Evolutionary conservation across 2,329 filamentous ascomycete genomes (phyloP).

Genomic region (Colletotrichum nymphaeae): DNA sequence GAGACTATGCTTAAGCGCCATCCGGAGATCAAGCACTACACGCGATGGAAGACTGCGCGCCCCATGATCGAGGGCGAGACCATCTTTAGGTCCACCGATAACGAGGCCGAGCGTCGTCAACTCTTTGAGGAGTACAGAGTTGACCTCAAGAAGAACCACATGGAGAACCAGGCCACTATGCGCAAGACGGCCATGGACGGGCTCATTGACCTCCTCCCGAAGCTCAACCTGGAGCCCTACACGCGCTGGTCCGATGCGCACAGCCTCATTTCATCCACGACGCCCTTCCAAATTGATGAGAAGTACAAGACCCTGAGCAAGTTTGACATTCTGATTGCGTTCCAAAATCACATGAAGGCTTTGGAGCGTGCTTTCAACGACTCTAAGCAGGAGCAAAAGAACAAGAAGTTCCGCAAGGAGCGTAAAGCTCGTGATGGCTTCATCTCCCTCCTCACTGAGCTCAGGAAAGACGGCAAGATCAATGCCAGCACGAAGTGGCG

Average conservation of each 20-base stretch:
- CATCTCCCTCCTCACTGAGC: constrained; percentile 77
- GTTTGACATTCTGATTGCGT: constrained; percentile 90
- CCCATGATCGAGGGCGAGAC: constrained; percentile 96
- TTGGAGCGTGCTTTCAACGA: constrained; percentile 94
- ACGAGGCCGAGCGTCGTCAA: constrained; percentile 87
- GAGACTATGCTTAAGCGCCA: constrained; percentile 95
- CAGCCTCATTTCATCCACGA: constrained; percentile 80
- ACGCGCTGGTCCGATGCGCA: constrained; percentile 95
- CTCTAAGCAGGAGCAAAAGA: constrained; percentile 87
- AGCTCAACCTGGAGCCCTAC: constrained; percentile 88
- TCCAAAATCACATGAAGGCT: constrained; percentile 94
- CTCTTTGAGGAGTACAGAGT: constrained; percentile 94
- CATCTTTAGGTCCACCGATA: constrained; percentile 90
- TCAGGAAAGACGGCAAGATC: constrained; percentile 82
- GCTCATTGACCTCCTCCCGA: constrained; percentile 80
- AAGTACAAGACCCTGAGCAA: constrained; percentile 89
- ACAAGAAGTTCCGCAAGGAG: constrained; percentile 81
- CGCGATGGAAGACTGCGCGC: constrained; percentile 94
- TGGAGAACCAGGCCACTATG: constrained; percentile 77
- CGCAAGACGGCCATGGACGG: constrained; percentile 88
- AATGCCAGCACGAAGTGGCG: constrained; percentile 93
- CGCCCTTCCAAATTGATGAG: constrained; percentile 81
- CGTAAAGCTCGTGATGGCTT: constrained; percentile 89
- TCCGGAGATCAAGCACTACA: constrained; percentile 96
- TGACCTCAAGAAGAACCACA: constrained; percentile 83